Evolutionary conservation across 1,284 basidiomycete species (phyloP).

Genomic region (Cryptococcus sp.): DNA sequence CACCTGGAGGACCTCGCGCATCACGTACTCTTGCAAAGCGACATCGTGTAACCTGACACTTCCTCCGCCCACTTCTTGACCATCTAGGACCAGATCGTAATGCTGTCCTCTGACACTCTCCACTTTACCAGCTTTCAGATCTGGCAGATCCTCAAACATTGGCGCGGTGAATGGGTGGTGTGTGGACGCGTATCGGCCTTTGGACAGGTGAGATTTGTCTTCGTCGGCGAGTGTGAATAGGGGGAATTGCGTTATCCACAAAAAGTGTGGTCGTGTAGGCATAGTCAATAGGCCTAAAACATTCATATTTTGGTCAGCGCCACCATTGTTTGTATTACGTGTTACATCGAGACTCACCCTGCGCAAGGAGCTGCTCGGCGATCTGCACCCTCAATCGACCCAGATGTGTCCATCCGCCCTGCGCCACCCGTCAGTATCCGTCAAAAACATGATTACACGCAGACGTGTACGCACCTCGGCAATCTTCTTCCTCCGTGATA

Average conservation of each 20-base stretch:
- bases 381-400: conserved; percentile 69
- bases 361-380: conserved; percentile 65
- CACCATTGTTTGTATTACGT: neutral
- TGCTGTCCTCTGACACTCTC: conserved; percentile 84
- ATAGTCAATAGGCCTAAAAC: conserved; percentile 60
- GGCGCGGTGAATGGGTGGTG: conserved; percentile 97
- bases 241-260: conserved; percentile 96
- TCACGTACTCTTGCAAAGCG: conserved; percentile 77
- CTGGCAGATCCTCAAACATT: conserved; percentile 79
- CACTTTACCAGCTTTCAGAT: conserved; percentile 68
- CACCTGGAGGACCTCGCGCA: conserved; percentile 75
- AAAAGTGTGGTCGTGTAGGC: conserved; percentile 69
- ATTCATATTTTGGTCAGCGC: too few species aligned
- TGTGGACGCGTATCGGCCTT: conserved; percentile 83
- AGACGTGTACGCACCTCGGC: conserved; percentile 53
- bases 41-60: conserved; percentile 90
- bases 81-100: conserved; percentile 95
- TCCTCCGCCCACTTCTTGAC: conserved; percentile 89
- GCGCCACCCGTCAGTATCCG: conserved; percentile 15
- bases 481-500: conserved; percentile 56
- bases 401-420: conserved; percentile 82
- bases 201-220: conserved; percentile 81
- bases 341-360: conserved; percentile 57
- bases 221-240: conserved; percentile 84
- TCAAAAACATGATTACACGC: conserved; percentile 12